Conservation (phyloP, 129 eudicot genomes). For the Smallanthus sonchifolius region DNA sequence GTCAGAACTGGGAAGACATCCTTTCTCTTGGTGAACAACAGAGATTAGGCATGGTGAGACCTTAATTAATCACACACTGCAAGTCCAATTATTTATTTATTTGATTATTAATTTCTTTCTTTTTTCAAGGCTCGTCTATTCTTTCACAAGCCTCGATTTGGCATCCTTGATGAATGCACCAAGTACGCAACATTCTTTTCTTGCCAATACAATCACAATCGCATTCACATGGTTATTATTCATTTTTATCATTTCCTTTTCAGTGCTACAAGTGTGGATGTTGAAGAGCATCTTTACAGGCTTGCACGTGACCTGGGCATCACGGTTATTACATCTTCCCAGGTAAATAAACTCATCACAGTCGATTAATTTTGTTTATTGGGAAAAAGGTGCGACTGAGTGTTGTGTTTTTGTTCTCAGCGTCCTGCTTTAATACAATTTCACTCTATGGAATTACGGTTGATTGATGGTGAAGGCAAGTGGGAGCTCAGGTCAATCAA, state of each 20-base stretch:
- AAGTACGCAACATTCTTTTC: constrained; percentile 48
- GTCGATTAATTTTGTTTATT: background rate
- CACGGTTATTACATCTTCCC: constrained; percentile 89
- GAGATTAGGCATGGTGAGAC: constrained; percentile 88
- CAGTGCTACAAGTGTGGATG: constrained; percentile 98
- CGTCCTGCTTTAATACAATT: constrained; percentile 96
- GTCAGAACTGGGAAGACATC: constrained; percentile 93
- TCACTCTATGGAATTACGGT: constrained; percentile 71
- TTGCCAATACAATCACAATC: background rate
- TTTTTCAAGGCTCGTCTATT: constrained; percentile 87
- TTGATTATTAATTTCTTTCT: background rate
- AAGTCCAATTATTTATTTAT: background rate
- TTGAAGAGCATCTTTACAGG: constrained; percentile 89
- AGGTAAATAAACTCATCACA: constrained; percentile 39
- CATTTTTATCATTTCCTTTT: background rate
- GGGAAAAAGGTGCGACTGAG: background rate
- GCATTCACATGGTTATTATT: constrained; percentile 1
- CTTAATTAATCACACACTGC: background rate
- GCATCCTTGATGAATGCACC: constrained; percentile 97
- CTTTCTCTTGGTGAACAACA: constrained; percentile 97
- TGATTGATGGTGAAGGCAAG: constrained; percentile 92
- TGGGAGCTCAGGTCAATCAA: constrained; percentile 90
- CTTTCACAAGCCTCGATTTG: constrained; percentile 94
- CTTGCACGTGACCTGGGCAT: constrained; percentile 76
- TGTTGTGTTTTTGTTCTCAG: constrained; percentile 32